phyloP scores from a whole-genome alignment of 2,329 filamentous ascomycete genomes.

The Seiridium unicorne region DNA sequence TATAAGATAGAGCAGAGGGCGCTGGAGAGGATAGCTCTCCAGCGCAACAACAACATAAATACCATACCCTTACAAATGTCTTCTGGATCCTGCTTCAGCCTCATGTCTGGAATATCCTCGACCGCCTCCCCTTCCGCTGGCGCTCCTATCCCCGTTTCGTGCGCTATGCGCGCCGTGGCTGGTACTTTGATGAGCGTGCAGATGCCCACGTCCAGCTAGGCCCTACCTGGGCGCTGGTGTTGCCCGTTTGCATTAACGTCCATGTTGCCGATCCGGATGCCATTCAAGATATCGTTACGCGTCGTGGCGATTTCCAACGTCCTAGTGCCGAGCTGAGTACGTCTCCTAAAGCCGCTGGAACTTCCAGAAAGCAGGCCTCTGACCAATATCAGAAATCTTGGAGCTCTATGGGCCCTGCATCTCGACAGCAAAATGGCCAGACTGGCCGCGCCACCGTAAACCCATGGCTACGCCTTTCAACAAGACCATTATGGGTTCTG shows the following conservation, averaged over 20 bases:
- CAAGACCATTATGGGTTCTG: constrained; percentile 24
- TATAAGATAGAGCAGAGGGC: too few relatives aligned
- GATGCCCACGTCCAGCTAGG: constrained; percentile 13
- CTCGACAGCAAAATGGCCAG: constrained; percentile 23
- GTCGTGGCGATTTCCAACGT: constrained; percentile 20
- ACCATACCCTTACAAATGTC: too few relatives aligned
- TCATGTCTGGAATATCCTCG: constrained; percentile 19
- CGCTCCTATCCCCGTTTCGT: constrained; percentile 19
- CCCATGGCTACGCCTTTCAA: constrained; percentile 25
- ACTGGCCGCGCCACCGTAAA: constrained; percentile 29
- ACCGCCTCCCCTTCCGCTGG: constrained; percentile 18
- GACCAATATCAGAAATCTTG: constrained; percentile 15
- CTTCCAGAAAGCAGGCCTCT: background rate
- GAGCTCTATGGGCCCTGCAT: constrained; percentile 25
- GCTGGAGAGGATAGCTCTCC: too few relatives aligned
- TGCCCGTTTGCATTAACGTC: constrained; percentile 16
- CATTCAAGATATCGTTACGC: constrained; percentile 17
- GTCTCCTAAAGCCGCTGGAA: background rate
- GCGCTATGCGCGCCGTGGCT: constrained; percentile 21
- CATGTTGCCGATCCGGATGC: constrained; percentile 21
- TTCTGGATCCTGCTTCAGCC: constrained; percentile 21
- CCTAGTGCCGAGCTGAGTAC: constrained; percentile 17
- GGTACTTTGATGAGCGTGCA: constrained; percentile 18
- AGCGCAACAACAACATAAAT: too few relatives aligned
- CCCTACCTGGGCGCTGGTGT: constrained; percentile 22